Evolutionary conservation across 2,329 filamentous ascomycete species (phyloP), one percentile per base, ranked within the genome.

Genomic region (Arthrobotrys sinensis): DNA sequence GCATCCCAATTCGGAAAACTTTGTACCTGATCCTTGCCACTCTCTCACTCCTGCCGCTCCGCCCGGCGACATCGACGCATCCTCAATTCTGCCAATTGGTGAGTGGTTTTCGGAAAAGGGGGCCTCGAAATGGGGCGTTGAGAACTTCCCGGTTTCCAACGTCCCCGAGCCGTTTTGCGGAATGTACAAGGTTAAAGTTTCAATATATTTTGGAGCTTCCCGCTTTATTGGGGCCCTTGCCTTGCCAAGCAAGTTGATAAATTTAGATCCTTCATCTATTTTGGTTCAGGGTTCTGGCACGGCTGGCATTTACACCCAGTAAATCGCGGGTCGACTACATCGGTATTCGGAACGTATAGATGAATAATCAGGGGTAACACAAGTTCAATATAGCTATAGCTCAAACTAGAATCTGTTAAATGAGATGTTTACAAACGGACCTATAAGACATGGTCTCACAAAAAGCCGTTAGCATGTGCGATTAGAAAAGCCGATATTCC

Each of bases 11-110:
- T 24, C 10, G 55, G 55, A 43, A 60, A 60, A 43, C 14, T 60
- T 60, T 14, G 55, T 60, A 55, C 19, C 55, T 60, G 55, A 60
- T 60, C 55, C 55, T 60, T 60, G 55, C 55, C 36, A 60, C 16
- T 34, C 55, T 60, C 55, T 60, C 55, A 60, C 53, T 60, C 55
- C 55, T 60, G 55, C 55, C 55, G 55, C 55, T 60, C 55, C 19
- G 36, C 55, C 55, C 16, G 19, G 36, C 55, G 55, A 60, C 19
- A 60, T 60, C 55, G 55, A 60, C 55, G 55, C 34, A 60, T 60
- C 55, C 55, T 60, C 55, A 19, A 60, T 43, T 60, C 34, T 60
- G 55, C 55, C 36, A 60, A 60, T 60, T 60, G 55, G 34, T 60
- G 19, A 60, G 19, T 43, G 34, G 55, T 24, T 43, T 24, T 14